Percentiles rank a stretch among this genome's conserved stretches.
Conservation (phyloP, 2,329 filamentous ascomycete species). For the Mycosphaerella sp. region DNA sequence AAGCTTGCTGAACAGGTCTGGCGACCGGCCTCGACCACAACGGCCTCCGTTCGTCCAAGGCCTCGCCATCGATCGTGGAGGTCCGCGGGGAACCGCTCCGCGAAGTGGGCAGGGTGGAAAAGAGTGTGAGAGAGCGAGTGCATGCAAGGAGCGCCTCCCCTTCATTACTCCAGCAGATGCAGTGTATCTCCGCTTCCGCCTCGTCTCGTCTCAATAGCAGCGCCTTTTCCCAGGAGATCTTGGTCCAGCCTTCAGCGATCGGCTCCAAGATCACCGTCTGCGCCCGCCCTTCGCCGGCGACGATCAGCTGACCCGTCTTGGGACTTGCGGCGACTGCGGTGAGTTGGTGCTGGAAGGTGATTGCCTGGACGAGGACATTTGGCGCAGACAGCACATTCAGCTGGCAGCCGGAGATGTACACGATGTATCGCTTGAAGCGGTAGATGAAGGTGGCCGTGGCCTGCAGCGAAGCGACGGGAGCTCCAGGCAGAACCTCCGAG, state of each 20-base stretch:
- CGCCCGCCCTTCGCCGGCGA: conserved; percentile 59
- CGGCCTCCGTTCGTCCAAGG: conserved; percentile 41
- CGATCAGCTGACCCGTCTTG: conserved; percentile 75
- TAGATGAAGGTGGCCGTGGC: conserved; percentile 68
- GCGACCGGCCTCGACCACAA: conserved; percentile 73
- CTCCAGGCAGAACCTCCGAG: conserved; percentile 62
- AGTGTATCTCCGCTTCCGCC: conserved; percentile 46
- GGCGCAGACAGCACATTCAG: conserved; percentile 75
- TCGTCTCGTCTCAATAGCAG: conserved; percentile 49
- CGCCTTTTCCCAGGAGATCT: conserved; percentile 65
- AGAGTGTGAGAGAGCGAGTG: conserved; percentile 61
- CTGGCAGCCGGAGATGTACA: conserved; percentile 84
- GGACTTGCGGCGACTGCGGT: conserved; percentile 78
- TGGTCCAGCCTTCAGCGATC: conserved; percentile 64
- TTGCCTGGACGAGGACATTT: conserved; percentile 74
- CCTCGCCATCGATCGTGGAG: conserved; percentile 29
- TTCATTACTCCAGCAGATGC: conserved; percentile 78
- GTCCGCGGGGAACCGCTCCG: conserved; percentile 23
- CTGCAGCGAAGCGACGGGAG: conserved; percentile 71
- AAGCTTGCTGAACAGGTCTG: conserved; percentile 65
- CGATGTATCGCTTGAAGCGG: conserved; percentile 66
- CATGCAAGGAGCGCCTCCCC: conserved; percentile 81
- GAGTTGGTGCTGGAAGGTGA: conserved; percentile 53
- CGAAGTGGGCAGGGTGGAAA: conserved; percentile 45
- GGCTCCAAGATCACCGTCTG: conserved; percentile 66